Conservation (phyloP, 192 early-diverging fungal genomes). For the Kappamyces sp. region DNA sequence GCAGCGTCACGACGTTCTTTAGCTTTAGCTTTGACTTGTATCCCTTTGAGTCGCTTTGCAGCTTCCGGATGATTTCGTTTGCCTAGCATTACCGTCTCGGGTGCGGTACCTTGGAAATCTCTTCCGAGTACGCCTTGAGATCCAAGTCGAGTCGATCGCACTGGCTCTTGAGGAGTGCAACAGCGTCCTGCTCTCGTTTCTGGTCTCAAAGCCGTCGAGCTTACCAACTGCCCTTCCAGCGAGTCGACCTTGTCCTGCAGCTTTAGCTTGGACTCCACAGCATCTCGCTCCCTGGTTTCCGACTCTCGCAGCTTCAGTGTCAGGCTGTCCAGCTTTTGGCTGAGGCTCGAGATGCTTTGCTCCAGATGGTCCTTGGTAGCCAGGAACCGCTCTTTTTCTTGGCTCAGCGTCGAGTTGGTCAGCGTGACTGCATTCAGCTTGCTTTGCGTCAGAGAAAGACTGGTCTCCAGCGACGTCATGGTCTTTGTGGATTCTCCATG, state of each 20-base stretch:
- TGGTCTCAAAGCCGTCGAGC: conserved; percentile 6
- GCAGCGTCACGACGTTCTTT: conserved; percentile 51
- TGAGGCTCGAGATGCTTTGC: conserved; percentile 20
- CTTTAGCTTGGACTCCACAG: not conserved
- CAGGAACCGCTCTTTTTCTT: conserved; percentile 20
- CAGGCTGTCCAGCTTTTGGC: conserved; percentile 9
- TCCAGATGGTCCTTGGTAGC: conserved; percentile 10
- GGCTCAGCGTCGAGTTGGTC: not conserved
- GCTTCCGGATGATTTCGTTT: conserved; percentile 54
- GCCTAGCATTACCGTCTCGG: conserved; percentile 27
- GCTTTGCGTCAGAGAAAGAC: no score
- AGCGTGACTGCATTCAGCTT: no score
- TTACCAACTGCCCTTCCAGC: conserved; percentile 22
- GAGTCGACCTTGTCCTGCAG: conserved; percentile 12
- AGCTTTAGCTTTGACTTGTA: conserved; percentile 48
- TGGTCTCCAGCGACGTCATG: no score
- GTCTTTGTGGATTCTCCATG: no score
- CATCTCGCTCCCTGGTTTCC: conserved; percentile 10
- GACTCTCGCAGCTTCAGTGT: conserved; percentile 3
- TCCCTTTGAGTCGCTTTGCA: conserved; percentile 45
- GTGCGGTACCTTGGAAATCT: conserved; percentile 35
- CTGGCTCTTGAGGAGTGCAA: conserved; percentile 23
- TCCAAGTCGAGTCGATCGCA: conserved; percentile 29
- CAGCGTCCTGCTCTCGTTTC: conserved; percentile 26
- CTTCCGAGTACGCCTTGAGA: conserved; percentile 27